Evolutionary conservation across 1,284 basidiomycete genomes (phyloP), one percentile per base, ranked within the genome.

Genomic region (Microstroma glucosiphilum): DNA sequence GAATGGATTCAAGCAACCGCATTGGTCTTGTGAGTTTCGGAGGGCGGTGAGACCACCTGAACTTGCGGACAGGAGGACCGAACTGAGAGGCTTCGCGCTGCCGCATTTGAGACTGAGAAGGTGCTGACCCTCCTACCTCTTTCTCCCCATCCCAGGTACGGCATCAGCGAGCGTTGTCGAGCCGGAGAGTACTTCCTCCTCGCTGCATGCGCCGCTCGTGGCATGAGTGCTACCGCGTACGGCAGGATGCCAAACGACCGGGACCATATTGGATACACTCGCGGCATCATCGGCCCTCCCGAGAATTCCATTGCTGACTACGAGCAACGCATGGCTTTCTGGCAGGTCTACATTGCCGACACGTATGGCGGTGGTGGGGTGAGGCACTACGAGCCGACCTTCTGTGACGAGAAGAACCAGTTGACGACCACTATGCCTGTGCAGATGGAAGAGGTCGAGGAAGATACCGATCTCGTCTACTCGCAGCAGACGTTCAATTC

Each of bases 341-440:
- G 66, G 66, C 62, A 58, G 42, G 56, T 57, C 19, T 67, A 65
- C 56, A 37, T 67, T n/a, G 56, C 40, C 55, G 66, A 67, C 43
- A 49, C 54, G 13, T 66, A 58, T 37, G 55, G 26, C 40, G 25
- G 37, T 17, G 62, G 57, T 23, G 17, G 41, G 21, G 26, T 40
- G 48, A 21, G 25, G 17, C 64, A 60, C 55, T 60, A 57, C 46
- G 66, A 65, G 43, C 54, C 60, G 12, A 11, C 48, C 54, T 46
- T 67, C 25, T 37, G 49, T 23, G 64, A 67, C 26, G 51, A 46
- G n/a, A 56, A 37, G 17, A 53, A 54, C 6, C 51, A 54, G 21
- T 23, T 67, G 11, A 21, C 48, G 41, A 62, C 64, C 2, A 40
- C 60, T 17, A 37, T 67, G 54, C 60, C 66, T 26, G 46, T 51